Base-by-base conservation (phyloP, 306 rosid genomes). In the Castanopsis chinensis region DNA sequence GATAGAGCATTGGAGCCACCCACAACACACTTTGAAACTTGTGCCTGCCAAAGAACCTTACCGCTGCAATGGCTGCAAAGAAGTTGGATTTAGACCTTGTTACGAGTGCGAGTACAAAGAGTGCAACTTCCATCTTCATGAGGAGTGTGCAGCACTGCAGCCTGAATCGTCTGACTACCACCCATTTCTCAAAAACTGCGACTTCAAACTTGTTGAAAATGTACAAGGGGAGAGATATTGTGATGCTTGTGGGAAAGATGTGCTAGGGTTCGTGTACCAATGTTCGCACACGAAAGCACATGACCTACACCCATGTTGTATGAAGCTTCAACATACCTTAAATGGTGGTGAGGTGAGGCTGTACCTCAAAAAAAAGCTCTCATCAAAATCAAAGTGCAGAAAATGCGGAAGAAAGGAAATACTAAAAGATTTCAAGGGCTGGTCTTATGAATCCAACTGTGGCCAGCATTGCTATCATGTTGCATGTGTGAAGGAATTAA, bases 231-330 rank as follows among this genome's bases (percentile, higher is more conserved):
- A 17, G 3, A 67, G 85, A 32, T 45, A 33, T 0, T 89, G 90
- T 15, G 90, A 86, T 76, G 92, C 79, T 23, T 86, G 92, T 21
- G 90, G 90, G 45, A 80, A 80, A 27, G 88, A 89, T 81, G 78
- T 86, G 61, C n/a, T 45, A 73, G 90, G 90, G 51, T 80, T 82
- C 64, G 82, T 79, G 1, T 86, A 82, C 69, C 85, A 86, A 41
- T 86, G 90, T 71, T 8, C 78, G 3, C 67, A 19, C 0, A 76
- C 2, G 41, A 28, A 82, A 0, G 78, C 61, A 0, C 74, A 37
- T 18, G 88, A 84, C 59, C 45, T 89, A 0, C 92, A 86, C 41
- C 90, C 92, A 1, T 82, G 84, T 19, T 89, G 92, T 25, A 17
- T 89, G 23, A 69, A 63, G 15, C 76, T 89, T 10, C 72, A 64